These are phyloP conservation scores for Sclerotinia borealis DNA, from an alignment of 2,329 filamentous ascomycete genomes.

Conservation along the genomic window DNA sequence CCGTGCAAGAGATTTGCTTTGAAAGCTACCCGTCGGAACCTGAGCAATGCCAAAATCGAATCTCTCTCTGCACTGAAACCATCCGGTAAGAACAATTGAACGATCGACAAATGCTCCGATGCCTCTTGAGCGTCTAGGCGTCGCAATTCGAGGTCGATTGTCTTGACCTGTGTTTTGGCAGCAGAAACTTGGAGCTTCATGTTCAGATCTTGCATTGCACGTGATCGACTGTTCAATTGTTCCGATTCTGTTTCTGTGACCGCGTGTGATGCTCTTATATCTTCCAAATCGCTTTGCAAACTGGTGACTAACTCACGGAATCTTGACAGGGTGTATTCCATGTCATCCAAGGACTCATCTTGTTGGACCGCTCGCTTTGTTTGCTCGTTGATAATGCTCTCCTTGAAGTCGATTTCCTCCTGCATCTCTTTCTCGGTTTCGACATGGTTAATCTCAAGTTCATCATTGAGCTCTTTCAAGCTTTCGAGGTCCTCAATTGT, in stretches of 20 bases:
- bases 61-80: conserved; percentile 74
- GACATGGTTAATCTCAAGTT: conserved; percentile 87
- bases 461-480: conserved; percentile 87
- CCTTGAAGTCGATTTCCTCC: conserved; percentile 85
- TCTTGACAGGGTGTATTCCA: conserved; percentile 81
- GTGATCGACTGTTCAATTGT: conserved; percentile 79
- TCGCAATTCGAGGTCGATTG: conserved; percentile 83
- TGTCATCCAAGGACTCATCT: conserved; percentile 74
- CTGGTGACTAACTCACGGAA: conserved; percentile 86
- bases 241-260: conserved; percentile 90
- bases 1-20: conserved; percentile 75
- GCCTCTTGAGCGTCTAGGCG: conserved; percentile 86
- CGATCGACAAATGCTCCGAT: conserved; percentile 78
- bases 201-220: conserved; percentile 95
- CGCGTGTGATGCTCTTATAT: conserved; percentile 86
- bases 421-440: conserved; percentile 93
- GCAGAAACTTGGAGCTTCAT: conserved; percentile 87
- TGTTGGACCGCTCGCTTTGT: conserved; percentile 66
- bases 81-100: conserved; percentile 84
- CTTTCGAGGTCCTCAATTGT: conserved; percentile 83
- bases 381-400: conserved; percentile 78
- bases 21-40: conserved; percentile 82
- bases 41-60: conserved; percentile 79
- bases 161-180: conserved; percentile 87
- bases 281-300: conserved; percentile 79